phyloP scores from a whole-genome alignment of 495 filamentous ascomycete species.

The Hypoxylon trugodes region DNA sequence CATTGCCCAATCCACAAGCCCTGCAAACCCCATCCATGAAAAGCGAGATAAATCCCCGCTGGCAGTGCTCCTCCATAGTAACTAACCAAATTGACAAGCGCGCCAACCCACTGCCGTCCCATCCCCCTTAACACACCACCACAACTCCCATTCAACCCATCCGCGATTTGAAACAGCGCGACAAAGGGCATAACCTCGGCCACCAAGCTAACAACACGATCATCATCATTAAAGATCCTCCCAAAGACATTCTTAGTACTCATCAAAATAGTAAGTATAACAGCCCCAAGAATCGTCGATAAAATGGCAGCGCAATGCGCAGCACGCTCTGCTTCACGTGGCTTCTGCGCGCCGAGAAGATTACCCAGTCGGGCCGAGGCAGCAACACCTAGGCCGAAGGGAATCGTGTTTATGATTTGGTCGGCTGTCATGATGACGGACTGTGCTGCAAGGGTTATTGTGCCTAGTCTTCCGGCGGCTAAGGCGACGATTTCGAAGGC shows the following conservation, averaged over 20 bases:
- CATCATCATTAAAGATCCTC: conserved; percentile 84
- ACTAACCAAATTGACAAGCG: conserved; percentile 85
- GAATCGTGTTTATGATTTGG: conserved; percentile 91
- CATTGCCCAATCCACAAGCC: conserved; percentile 93
- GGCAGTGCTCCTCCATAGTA: conserved; percentile 90
- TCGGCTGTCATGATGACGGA: conserved; percentile 95
- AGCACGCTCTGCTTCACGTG: conserved; percentile 72
- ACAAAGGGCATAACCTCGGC: conserved; percentile 87
- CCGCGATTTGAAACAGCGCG: conserved; percentile 93
- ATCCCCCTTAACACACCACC: conserved; percentile 84
- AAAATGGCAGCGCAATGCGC: conserved; percentile 83
- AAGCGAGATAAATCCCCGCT: conserved; percentile 84
- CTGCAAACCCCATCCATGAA: conserved; percentile 85
- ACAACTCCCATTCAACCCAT: conserved; percentile 86
- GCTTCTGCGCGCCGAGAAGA: conserved; percentile 75
- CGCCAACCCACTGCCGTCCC: conserved; percentile 89
- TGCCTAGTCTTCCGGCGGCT: conserved; percentile 83
- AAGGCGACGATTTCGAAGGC: conserved; percentile 96
- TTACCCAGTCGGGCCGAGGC: conserved; percentile 84
- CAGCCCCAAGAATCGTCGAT: conserved; percentile 70
- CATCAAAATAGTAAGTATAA: conserved; percentile 79
- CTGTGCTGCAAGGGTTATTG: conserved; percentile 84
- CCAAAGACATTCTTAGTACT: conserved; percentile 79
- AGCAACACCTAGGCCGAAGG: conserved; percentile 89
- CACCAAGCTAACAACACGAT: conserved; percentile 75